Percentiles rank a stretch among this genome's conserved stretches.
Conservation (phyloP, 768 basidiomycete genomes). For the Pilatotrama ljubarskyi region DNA sequence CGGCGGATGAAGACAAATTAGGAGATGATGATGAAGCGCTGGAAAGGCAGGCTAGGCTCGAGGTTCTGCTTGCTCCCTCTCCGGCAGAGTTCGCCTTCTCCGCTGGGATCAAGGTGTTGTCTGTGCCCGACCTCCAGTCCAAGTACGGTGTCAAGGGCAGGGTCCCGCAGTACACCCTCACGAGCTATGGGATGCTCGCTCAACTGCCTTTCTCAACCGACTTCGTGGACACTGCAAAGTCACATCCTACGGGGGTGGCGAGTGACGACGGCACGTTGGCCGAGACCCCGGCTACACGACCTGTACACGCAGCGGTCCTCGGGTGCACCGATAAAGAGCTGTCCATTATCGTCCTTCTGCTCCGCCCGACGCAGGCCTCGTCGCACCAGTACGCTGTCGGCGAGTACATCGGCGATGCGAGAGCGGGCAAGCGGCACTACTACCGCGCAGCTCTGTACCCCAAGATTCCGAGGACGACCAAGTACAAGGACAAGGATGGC, state of each 20-base stretch:
- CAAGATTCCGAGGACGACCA: neutral
- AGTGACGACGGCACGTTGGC: neutral
- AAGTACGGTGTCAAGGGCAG: neutral
- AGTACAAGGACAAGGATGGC: neutral
- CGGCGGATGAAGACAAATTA: neutral
- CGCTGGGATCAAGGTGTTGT: neutral
- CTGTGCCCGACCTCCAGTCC: neutral
- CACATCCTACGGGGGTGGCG: neutral
- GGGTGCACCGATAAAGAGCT: neutral
- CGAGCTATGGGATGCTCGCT: neutral
- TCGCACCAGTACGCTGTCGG: neutral
- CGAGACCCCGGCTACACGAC: neutral
- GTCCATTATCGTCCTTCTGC: neutral
- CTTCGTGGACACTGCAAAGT: neutral
- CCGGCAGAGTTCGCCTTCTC: neutral
- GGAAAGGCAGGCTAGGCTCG: neutral
- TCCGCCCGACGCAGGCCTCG: neutral
- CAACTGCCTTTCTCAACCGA: neutral
- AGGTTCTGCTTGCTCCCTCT: neutral
- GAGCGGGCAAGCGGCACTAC: neutral
- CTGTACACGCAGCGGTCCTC: neutral
- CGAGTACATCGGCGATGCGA: neutral
- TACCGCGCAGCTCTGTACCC: neutral
- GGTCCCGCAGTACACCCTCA: neutral
- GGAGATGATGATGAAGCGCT: neutral